Evolutionary conservation across 2,329 filamentous ascomycete species (phyloP).

Genomic region (Metarhizium rileyi): DNA sequence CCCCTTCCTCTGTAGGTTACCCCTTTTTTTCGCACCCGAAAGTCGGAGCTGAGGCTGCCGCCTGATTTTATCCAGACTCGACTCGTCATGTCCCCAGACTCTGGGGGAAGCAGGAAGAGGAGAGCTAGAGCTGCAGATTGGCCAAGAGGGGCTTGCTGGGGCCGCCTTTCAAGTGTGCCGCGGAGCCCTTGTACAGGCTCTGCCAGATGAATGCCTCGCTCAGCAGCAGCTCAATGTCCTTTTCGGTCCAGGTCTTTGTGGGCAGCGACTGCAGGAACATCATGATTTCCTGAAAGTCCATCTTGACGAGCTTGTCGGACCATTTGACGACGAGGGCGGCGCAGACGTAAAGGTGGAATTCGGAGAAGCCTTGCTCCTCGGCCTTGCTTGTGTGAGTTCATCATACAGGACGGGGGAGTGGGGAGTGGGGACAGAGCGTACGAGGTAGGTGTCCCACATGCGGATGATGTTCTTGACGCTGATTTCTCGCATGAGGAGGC

Average conservation of each 20-base stretch:
- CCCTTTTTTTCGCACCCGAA: too few relatives aligned
- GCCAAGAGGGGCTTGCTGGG: conserved; percentile 25
- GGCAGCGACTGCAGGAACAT: conserved; percentile 97
- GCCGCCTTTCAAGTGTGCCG: conserved; percentile 68
- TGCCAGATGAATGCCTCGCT: conserved; percentile 99
- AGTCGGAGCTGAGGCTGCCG: too few relatives aligned
- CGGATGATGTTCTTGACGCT: conserved; percentile 93
- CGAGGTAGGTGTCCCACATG: conserved; percentile 99
- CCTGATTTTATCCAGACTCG: too few relatives aligned
- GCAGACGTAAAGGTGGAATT: conserved; percentile 97
- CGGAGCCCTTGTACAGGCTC: conserved; percentile 88
- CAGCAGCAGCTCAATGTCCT: conserved; percentile 90
- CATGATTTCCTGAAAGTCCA: conserved; percentile 99
- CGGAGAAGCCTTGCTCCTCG: conserved; percentile 96
- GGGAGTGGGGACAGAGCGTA: conserved; percentile 32
- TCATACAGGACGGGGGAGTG: neutral
- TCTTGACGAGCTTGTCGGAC: conserved; percentile 88
- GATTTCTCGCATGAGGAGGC: conserved; percentile 92
- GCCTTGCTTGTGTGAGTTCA: conserved; percentile 46
- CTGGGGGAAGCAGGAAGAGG: neutral
- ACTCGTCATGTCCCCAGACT: too few relatives aligned
- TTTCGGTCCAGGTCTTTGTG: conserved; percentile 91
- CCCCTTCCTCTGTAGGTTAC: too few relatives aligned
- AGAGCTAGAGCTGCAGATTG: conserved; percentile 25
- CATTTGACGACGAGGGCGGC: conserved; percentile 97